Percentiles rank a stretch among this genome's conserved stretches.
Evolutionary conservation across 78 protist genomes (phyloP).

Genomic region (Dictyostelium purpureum): DNA sequence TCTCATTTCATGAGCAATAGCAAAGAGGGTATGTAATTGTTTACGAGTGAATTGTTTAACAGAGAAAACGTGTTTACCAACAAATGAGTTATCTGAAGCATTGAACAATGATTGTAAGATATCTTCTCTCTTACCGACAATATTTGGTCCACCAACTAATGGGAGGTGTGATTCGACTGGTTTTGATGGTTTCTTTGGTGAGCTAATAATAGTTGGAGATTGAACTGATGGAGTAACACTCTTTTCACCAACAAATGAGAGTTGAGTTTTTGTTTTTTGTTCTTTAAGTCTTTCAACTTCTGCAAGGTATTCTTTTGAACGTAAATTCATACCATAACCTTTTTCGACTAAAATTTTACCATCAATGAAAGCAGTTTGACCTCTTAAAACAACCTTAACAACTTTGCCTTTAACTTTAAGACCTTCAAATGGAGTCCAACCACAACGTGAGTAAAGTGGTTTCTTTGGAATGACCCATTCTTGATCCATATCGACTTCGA

Average conservation of each 20-base stretch:
- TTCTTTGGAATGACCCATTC: constrained; percentile 65
- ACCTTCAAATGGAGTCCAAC: constrained; percentile 81
- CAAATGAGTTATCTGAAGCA: constrained; percentile 2
- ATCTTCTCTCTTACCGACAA: constrained; percentile 6
- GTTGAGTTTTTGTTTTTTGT: not conserved
- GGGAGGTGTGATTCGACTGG: not conserved
- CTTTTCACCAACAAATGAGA: not conserved
- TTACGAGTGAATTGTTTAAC: constrained; percentile 85
- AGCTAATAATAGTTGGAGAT: not conserved
- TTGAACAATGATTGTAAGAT: constrained; percentile 2
- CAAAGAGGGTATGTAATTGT: constrained; percentile 49
- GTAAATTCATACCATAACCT: constrained; percentile 46
- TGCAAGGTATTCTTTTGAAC: not conserved
- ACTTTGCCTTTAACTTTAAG: constrained; percentile 74
- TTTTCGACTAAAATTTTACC: constrained; percentile 58
- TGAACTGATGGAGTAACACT: not conserved
- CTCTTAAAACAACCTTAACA: constrained; percentile 62
- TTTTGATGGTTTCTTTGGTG: constrained; percentile 13
- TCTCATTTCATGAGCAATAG: constrained; percentile 87
- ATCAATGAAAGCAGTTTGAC: constrained; percentile 63
- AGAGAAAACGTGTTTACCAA: constrained; percentile 60
- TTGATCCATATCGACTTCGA: constrained; percentile 84
- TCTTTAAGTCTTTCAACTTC: not conserved
- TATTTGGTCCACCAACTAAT: constrained; percentile 22
- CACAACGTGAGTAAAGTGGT: constrained; percentile 57